Evolutionary conservation across 371 early-diverging fungal genomes (phyloP), one percentile per base, ranked within the genome.

Genomic region (Coemansia sp.): DNA sequence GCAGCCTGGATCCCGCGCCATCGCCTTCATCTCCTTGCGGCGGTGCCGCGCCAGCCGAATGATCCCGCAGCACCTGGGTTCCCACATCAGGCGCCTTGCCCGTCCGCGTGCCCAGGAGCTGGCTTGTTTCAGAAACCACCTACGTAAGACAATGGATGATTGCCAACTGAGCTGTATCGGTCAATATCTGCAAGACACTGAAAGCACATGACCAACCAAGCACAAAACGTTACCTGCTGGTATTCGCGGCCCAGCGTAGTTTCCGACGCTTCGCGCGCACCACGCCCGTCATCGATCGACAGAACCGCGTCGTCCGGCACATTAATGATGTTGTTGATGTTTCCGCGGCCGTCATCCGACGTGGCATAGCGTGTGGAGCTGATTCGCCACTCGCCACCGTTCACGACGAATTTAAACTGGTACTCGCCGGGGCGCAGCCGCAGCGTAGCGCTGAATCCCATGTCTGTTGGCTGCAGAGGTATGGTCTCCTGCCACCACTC

Each of bases 381-480:
- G 53, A 68, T 42, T 41, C 53, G 64, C 73, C 73, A 72, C 16
- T 72, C 68, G 10, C 45, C 36, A 9, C 49, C 57, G 50, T 72
- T 57, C 49, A 72, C 40, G 16, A 72, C 65, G 53, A 64, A 73
- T 45, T 73, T 73, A 58, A 73, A 73, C 61, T 68, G 69, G 65
- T 73, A 73, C 20, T 50, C 50, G 3, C 73, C 73, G 1, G 70
- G 73, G 31, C 36, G 34, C 30, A 73, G 69, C 50, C 14, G 49
- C 64, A 73, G 53, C n/a, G 30, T 48, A 14, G 41, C 64, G 10
- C 50, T 57, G 49, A 45, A 59, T 10, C 36, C 32, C 6, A 20
- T 30, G 34, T 38, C 61, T 31, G 20, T 38, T 11, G 61, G 64
- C 14, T 39, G 38, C 41, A 73, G 57, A 8, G 53, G 43, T 49